A percentile compares a stretch with the other conserved stretches of the same genome.
phyloP scores from a whole-genome alignment of 495 filamentous ascomycete genomes.

The Penicillium flavigenum region DNA sequence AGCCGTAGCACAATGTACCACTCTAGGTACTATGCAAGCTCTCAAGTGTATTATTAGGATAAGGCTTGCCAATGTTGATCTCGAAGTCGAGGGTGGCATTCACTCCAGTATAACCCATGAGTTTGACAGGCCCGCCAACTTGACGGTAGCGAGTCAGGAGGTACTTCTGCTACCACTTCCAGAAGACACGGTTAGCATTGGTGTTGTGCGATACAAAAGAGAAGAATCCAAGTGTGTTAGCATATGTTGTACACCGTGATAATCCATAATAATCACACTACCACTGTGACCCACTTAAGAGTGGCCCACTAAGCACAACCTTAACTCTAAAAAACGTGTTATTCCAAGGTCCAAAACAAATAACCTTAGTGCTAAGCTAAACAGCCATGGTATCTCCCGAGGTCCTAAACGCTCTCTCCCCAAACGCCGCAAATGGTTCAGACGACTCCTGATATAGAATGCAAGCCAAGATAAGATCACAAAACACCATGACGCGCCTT shows the following conservation, averaged over 20 bases:
- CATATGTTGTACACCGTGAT: not conserved
- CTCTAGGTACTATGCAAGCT: conserved; percentile 16
- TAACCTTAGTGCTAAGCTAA: not conserved
- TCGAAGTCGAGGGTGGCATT: conserved; percentile 23
- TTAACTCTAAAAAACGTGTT: conserved; percentile 11
- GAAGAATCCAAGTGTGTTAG: conserved; percentile 36
- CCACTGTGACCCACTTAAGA: too few species aligned
- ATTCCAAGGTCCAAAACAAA: not conserved
- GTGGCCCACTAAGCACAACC: not conserved
- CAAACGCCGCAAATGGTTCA: conserved; percentile 8
- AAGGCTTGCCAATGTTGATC: conserved; percentile 22
- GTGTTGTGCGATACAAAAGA: conserved; percentile 56
- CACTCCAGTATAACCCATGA: conserved; percentile 21
- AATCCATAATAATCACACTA: not conserved
- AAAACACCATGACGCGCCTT: conserved; percentile 72
- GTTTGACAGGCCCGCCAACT: conserved; percentile 22
- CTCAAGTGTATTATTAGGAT: conserved; percentile 17
- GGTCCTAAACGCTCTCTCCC: not conserved
- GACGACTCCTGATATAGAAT: conserved; percentile 1
- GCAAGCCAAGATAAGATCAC: conserved; percentile 35
- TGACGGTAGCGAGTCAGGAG: conserved; percentile 19
- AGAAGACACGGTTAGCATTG: conserved; percentile 54
- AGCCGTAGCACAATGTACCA: conserved; percentile 19
- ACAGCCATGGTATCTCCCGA: conserved; percentile 9
- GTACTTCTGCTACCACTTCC: conserved; percentile 54